These are phyloP conservation scores for Phytophthora agathidicida DNA, from an alignment of 352 stramenopile genomes.

Conservation along the genomic window DNA sequence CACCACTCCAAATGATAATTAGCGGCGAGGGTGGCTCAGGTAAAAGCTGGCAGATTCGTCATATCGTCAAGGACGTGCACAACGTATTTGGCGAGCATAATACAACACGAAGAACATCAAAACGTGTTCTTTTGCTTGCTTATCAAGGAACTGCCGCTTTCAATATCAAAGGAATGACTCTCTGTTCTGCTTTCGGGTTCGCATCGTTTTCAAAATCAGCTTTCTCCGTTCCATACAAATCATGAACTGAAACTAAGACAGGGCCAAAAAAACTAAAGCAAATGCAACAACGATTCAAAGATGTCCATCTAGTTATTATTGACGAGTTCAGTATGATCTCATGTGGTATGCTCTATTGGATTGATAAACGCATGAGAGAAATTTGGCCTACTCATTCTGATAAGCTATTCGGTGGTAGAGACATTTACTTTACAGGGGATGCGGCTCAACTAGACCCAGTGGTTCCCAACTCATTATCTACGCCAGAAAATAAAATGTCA, in stretches of 20 bases:
- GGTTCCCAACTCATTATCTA: conserved; percentile 1
- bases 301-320: conserved; percentile 7
- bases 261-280: background rate
- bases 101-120: background rate
- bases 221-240: conserved; percentile 3
- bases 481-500: background rate
- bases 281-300: background rate
- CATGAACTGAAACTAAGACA: background rate
- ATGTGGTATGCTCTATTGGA: conserved; percentile 9
- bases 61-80: conserved; percentile 5
- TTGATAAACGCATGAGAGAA: conserved; percentile 3
- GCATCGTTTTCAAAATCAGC: background rate
- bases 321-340: conserved; percentile 3
- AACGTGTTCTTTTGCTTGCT: background rate
- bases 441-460: conserved; percentile 1
- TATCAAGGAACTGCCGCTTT: conserved; percentile 3
- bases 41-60: background rate
- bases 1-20: conserved; percentile 1
- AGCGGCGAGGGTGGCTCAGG: background rate
- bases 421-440: conserved; percentile 7
- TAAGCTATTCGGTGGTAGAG: background rate
- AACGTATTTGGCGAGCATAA: conserved; percentile 1
- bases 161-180: conserved; percentile 1
- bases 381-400: conserved; percentile 1
- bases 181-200: background rate